phyloP scores from a whole-genome alignment of 805 yeast genomes.

The Candida maesae region DNA sequence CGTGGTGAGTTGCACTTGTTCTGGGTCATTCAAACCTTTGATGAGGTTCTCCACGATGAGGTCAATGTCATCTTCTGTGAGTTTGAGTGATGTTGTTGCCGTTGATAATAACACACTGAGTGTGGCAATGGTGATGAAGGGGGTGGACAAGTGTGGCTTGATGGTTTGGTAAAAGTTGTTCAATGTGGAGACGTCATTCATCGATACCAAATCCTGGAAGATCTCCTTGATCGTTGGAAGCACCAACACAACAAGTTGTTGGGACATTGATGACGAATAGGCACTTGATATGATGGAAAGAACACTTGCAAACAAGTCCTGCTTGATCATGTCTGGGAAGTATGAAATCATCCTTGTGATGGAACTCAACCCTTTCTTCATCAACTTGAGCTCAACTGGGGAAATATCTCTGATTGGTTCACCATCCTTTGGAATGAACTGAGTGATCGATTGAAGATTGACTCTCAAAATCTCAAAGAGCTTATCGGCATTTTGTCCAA shows the following conservation, averaged over 20 bases:
- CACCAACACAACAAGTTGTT: conserved; percentile 46
- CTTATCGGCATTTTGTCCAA: conserved; percentile 64
- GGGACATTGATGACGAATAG: conserved; percentile 26
- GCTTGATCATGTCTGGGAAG: conserved; percentile 65
- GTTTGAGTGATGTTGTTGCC: conserved; percentile 29
- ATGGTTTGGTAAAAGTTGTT: conserved; percentile 36
- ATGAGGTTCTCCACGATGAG: conserved; percentile 33
- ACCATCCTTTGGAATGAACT: conserved; percentile 50
- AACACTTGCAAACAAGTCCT: conserved; percentile 69
- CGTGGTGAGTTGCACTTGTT: conserved; percentile 39
- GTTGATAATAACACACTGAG: conserved; percentile 42
- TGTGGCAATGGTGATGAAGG: conserved; percentile 33
- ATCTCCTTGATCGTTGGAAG: conserved; percentile 49
- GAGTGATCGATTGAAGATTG: conserved; percentile 57
- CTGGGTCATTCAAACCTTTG: conserved; percentile 33
- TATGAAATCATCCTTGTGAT: conserved; percentile 58
- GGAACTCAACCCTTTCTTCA: conserved; percentile 46
- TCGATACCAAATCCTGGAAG: conserved; percentile 32
- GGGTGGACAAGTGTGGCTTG: conserved; percentile 25
- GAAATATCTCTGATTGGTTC: conserved; percentile 23
- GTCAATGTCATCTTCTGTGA: conserved; percentile 36
- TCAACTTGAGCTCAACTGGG: conserved; percentile 34
- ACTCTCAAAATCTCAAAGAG: conserved; percentile 77
- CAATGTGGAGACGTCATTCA: conserved; percentile 28
- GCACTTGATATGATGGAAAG: conserved; percentile 47